These are phyloP conservation scores for Neophaeococcomyces mojaviensis DNA, from an alignment of 2,329 filamentous ascomycete species.

Conservation along the genomic window DNA sequence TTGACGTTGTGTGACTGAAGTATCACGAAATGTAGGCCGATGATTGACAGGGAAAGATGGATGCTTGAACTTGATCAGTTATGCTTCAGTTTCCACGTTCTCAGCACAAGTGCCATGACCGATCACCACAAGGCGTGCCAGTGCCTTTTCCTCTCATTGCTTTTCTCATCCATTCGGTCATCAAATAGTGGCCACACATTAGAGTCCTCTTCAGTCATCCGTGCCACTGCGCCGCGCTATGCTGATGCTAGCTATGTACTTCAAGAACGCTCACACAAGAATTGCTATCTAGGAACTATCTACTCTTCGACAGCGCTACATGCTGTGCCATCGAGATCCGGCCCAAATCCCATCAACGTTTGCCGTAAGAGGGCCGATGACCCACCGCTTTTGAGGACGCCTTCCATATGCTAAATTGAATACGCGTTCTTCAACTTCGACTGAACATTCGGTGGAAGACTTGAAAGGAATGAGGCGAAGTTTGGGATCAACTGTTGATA, in stretches of 20 bases:
- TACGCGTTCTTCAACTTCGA: constrained; percentile 37
- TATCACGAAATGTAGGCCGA: too few relatives aligned
- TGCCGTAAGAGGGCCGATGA: neutral
- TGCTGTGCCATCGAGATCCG: too few relatives aligned
- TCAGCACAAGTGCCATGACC: too few relatives aligned
- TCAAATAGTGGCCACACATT: neutral
- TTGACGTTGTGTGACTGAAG: too few relatives aligned
- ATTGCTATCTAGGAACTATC: constrained; percentile 7
- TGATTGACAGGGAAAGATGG: too few relatives aligned
- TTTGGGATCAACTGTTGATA: constrained; percentile 42
- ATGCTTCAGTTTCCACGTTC: too few relatives aligned
- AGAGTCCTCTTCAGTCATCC: neutral
- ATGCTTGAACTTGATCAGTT: too few relatives aligned
- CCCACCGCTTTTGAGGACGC: neutral
- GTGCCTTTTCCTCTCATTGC: too few relatives aligned
- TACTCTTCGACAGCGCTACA: neutral
- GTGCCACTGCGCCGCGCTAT: neutral
- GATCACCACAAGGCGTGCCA: too few relatives aligned
- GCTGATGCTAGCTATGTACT: neutral
- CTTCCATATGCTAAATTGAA: constrained; percentile 28
- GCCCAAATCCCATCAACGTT: neutral
- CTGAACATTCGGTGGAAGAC: constrained; percentile 32
- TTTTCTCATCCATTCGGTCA: neutral
- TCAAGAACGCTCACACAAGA: constrained; percentile 2
- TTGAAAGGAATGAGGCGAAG: constrained; percentile 39